Evolutionary conservation across 768 basidiomycete genomes (phyloP), one percentile per base, ranked within the genome.

Genomic region (Hygrophorus russula): DNA sequence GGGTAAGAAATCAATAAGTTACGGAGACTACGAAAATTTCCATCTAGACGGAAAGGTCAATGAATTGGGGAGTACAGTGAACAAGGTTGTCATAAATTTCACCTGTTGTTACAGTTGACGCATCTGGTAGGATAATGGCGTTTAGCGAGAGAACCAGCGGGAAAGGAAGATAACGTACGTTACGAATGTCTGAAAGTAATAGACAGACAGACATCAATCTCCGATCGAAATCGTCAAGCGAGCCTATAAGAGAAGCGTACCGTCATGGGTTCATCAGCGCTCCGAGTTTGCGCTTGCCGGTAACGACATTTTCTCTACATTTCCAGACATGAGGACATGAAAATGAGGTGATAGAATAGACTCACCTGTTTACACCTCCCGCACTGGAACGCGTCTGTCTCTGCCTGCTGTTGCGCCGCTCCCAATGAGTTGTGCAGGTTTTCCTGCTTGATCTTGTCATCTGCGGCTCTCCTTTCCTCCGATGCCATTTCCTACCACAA

Each of bases 191-290:
- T 87, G 43, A 3, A 45, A 17, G 56, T 28, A 33, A 39, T 32
- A 18, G 11, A 24, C 41, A 41, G n/a, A n/a, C n/a, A n/a, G n/a
- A n/a, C 13, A 29, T 37, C 14, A 44, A 36, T 17, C 39, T 56
- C 19, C 34, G 31, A 49, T 44, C 20, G 18, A 33, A 31, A 11
- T 14, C 30, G 11, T 14, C 18, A 13, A 13, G 18, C 14, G 28
- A 28, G 5, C 32, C 36, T 32, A 30, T 43, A 27, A 27, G 30
- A 49, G 36, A 2, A 36, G 17, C 14, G 56, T 59, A 87, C 84
- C 2, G 94, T 97, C 93, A 98, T 97, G 17, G 94, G 93, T 64
- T 97, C 96, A 66, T 98, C 96, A 6, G 96, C 94, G 56, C 88
- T 91, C 44, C 96, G 76, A 6, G 96, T 99, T 59, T 99, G 96